phyloP scores from a whole-genome alignment of 495 filamentous ascomycete species.

The Xylaria castorea region DNA sequence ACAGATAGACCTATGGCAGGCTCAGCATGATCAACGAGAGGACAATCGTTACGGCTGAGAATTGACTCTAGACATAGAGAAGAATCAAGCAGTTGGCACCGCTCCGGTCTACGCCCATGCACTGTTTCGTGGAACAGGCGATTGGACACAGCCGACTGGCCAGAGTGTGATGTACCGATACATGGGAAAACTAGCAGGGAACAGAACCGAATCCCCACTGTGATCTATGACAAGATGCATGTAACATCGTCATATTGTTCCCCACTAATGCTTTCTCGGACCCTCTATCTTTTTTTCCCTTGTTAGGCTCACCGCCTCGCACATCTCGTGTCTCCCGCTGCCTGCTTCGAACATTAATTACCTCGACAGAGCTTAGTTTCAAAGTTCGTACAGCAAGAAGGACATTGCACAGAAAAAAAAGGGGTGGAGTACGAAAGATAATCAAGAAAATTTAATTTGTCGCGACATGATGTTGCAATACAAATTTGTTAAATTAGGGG shows the following conservation, averaged over 20 bases:
- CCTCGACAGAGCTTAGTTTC: not conserved
- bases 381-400: not conserved
- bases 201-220: constrained; percentile 18
- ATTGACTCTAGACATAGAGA: constrained; percentile 6
- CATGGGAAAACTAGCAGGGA: constrained; percentile 12
- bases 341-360: not conserved
- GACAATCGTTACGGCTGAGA: not conserved
- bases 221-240: constrained; percentile 23
- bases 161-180: constrained; percentile 20
- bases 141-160: constrained; percentile 1
- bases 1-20: constrained; percentile 13
- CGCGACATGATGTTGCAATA: not conserved
- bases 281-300: constrained; percentile 3
- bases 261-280: constrained; percentile 4
- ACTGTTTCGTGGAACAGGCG: not conserved
- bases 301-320: constrained; percentile 22
- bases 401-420: not conserved
- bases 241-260: constrained; percentile 15
- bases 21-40: constrained; percentile 1
- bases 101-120: not conserved
- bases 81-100: constrained; percentile 17
- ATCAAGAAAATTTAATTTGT: not conserved
- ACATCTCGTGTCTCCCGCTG: not conserved
- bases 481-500: constrained; percentile 7
- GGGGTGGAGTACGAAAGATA: not conserved